A percentile compares a stretch with the other conserved stretches of the same genome.
phyloP scores from a whole-genome alignment of 129 eudicot genomes.

The Smallanthus sonchifolius region DNA sequence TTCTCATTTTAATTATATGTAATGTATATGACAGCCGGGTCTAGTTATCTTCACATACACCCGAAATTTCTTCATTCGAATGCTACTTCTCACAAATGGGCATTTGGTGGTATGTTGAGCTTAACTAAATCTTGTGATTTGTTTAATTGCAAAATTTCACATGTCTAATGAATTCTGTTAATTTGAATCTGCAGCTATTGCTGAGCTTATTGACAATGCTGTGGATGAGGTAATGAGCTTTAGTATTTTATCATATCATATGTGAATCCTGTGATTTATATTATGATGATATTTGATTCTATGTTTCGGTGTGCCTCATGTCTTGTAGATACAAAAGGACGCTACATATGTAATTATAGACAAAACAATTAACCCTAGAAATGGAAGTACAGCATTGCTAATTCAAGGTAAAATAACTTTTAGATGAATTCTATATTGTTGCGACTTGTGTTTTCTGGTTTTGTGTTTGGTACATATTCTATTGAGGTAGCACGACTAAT shows the following conservation, averaged over 20 bases:
- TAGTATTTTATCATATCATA: neutral
- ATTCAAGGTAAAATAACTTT: constrained; percentile 39
- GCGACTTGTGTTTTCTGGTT: neutral
- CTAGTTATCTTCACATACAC: constrained; percentile 51
- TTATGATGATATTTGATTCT: neutral
- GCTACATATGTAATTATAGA: constrained; percentile 57
- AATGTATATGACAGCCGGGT: constrained; percentile 38
- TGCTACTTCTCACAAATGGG: constrained; percentile 83
- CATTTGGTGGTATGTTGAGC: constrained; percentile 58
- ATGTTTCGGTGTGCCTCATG: neutral
- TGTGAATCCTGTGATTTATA: neutral
- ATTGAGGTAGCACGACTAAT: neutral
- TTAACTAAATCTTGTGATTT: neutral
- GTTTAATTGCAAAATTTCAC: neutral
- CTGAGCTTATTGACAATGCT: constrained; percentile 67
- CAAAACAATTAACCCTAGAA: constrained; percentile 44
- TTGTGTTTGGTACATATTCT: neutral
- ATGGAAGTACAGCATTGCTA: constrained; percentile 50
- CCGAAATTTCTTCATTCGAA: constrained; percentile 67
- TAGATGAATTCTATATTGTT: neutral
- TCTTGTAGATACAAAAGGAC: constrained; percentile 56
- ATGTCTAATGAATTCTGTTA: neutral
- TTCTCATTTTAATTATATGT: constrained; percentile 6
- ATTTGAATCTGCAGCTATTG: constrained; percentile 48
- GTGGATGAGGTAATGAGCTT: constrained; percentile 56